Evolutionary conservation across 805 yeast genomes (phyloP).

Genomic region (Hanseniaspora taiwanica): DNA sequence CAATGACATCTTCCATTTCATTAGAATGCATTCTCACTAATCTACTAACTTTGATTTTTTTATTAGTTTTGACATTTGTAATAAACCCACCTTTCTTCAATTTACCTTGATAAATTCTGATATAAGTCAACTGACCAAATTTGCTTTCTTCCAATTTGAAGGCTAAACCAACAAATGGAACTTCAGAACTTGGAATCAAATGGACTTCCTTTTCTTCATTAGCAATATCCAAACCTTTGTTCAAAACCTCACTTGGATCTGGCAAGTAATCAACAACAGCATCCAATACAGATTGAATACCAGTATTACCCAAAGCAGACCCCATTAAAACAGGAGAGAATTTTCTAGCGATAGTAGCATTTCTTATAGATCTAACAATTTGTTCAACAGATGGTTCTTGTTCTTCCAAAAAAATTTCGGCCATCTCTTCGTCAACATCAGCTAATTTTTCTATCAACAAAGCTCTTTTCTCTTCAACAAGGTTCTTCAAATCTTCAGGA

Average conservation of each 20-base stretch:
- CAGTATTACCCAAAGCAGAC: constrained; percentile 92
- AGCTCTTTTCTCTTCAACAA: constrained; percentile 84
- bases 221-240: constrained; percentile 72
- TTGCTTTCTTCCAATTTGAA: constrained; percentile 97
- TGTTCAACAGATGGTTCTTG: constrained; percentile 74
- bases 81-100: constrained; percentile 83
- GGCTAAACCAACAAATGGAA: constrained; percentile 93
- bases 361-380: constrained; percentile 79
- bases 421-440: constrained; percentile 95
- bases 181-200: constrained; percentile 54
- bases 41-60: constrained; percentile 84
- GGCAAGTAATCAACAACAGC: constrained; percentile 95
- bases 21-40: constrained; percentile 97
- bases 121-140: constrained; percentile 93
- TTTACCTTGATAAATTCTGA: constrained; percentile 94
- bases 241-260: constrained; percentile 84
- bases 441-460: constrained; percentile 86
- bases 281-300: constrained; percentile 89
- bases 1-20: constrained; percentile 96
- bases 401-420: constrained; percentile 85
- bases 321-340: constrained; percentile 99
- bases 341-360: constrained; percentile 87
- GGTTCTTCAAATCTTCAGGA: constrained; percentile 66
- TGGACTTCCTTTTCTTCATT: constrained; percentile 55
- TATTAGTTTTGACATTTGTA: constrained; percentile 81